A percentile compares a stretch with the other conserved stretches of the same genome.
phyloP scores from a whole-genome alignment of 495 filamentous ascomycete species.

The Penicillium argentinense region DNA sequence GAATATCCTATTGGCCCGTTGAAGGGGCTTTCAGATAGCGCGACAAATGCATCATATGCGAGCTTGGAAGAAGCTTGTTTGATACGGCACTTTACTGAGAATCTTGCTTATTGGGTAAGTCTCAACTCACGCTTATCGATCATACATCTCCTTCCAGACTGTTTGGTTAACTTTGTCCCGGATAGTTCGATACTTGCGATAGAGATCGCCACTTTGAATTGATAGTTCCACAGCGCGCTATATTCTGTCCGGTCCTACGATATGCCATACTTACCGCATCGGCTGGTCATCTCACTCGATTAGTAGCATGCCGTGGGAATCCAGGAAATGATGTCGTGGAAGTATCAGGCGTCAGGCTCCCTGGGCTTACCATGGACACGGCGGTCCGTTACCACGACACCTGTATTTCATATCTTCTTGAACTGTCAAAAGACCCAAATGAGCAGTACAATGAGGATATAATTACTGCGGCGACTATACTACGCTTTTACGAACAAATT shows the following conservation, averaged over 20 bases:
- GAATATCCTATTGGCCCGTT: constrained; percentile 14
- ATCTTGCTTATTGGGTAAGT: constrained; percentile 26
- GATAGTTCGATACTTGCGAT: constrained; percentile 20
- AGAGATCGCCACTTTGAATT: constrained; percentile 28
- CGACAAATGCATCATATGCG: constrained; percentile 3
- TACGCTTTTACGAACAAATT: constrained; percentile 38
- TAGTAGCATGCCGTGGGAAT: constrained; percentile 8
- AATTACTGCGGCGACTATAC: constrained; percentile 28
- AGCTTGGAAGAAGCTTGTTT: constrained; percentile 25
- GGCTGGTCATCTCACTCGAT: constrained; percentile 21
- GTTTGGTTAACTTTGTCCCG: neutral
- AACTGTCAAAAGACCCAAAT: constrained; percentile 24
- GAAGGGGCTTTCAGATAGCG: constrained; percentile 2
- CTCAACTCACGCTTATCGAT: neutral
- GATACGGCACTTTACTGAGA: constrained; percentile 28
- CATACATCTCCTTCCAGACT: neutral
- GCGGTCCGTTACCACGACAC: constrained; percentile 30
- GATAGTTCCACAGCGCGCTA: constrained; percentile 26
- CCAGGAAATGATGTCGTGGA: constrained; percentile 2
- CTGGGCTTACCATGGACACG: constrained; percentile 21
- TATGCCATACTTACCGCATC: constrained; percentile 32
- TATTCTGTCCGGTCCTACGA: constrained; percentile 28
- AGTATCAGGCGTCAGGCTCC: constrained; percentile 17
- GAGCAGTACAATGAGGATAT: constrained; percentile 35
- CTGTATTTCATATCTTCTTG: constrained; percentile 26